Base-by-base conservation (phyloP, 1,139 yeast species). In the Zygoascus meyerae region DNA sequence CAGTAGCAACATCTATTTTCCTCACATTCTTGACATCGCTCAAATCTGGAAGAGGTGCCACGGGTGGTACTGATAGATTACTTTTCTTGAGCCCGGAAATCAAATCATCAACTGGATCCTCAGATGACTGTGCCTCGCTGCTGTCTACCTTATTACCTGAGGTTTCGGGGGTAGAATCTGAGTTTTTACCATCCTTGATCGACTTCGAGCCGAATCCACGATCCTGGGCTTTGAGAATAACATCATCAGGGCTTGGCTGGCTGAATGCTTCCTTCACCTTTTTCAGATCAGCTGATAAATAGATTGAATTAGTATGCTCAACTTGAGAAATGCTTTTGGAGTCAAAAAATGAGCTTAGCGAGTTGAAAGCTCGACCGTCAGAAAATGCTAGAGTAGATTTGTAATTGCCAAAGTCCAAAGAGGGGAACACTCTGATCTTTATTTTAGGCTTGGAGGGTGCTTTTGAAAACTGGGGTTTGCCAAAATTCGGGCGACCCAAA, bases 171-270 rank as follows among this genome's bases (percentile, higher is more conserved):
- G 26, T 21, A 21, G 26, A 21, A 4, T 21, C 26, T 21, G 26
- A 21, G 26, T 7, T 7, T 21, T 21, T 21, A 7, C 9, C 36
- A 18, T 5, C 15, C 5, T 21, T 34, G 26, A 18, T 17, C 1
- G 34, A 17, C 2, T 15, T 34, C 26, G 46, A 46, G 9, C 40
- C 40, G 34, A 54, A 54, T 3, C 55, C 64, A 34, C 54, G 50
- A n/a, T 53, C 55, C 62, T 85, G 95, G 0, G 90, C 89, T 44
- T 71, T 66, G 44, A 77, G 62, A 8, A 84, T 74, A 46, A 74
- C 67, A 59, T 87, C 96, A 66, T 89, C 97, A 2, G 97, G 97
- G 57, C 95, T 84, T 11, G 89, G 90, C 51, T 73, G 69, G 16
- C 66, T 63, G 60, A 89, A 89, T 52, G 82, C 85, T 38, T 70